A percentile compares a stretch with the other conserved stretches of the same genome.
Conservation (phyloP, 768 basidiomycete genomes). For the Pleurotus tuoliensis region DNA sequence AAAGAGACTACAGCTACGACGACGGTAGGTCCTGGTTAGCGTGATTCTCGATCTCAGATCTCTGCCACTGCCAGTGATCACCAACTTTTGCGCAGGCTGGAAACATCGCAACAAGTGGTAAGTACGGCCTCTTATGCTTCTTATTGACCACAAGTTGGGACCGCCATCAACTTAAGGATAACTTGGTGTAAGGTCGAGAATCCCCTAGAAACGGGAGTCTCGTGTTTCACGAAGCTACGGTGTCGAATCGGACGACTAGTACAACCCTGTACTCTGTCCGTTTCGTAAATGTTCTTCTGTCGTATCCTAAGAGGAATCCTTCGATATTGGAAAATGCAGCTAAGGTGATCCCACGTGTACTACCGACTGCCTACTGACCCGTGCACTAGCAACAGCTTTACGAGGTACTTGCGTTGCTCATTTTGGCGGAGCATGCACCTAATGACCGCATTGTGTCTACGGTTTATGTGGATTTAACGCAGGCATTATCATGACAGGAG, state of each 20-base stretch:
- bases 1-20: slow-evolving; percentile 27
- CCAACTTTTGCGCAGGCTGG: slow-evolving; percentile 38
- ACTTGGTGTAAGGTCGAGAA: not conserved
- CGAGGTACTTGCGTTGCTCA: slow-evolving; percentile 27
- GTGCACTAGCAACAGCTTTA: slow-evolving; percentile 47
- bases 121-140: not conserved
- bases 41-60: not conserved
- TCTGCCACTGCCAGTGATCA: slow-evolving; percentile 17
- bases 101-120: slow-evolving; percentile 45
- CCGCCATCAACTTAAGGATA: not conserved
- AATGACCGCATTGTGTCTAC: not conserved
- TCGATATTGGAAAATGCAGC: slow-evolving; percentile 59
- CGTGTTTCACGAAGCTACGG: slow-evolving; percentile 66
- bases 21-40: slow-evolving; percentile 30
- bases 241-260: slow-evolving; percentile 53
- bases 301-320: slow-evolving; percentile 52
- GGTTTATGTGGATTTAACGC: slow-evolving; percentile 49
- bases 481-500: slow-evolving; percentile 40
- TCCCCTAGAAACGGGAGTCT: slow-evolving; percentile 49
- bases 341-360: slow-evolving; percentile 18
- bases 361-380: not conserved
- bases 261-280: slow-evolving; percentile 43
- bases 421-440: not conserved
- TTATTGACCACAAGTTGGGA: not conserved
- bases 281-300: slow-evolving; percentile 51